Evolutionary conservation across 805 yeast genomes (phyloP).

Genomic region (Candida pseudofarinosa): DNA sequence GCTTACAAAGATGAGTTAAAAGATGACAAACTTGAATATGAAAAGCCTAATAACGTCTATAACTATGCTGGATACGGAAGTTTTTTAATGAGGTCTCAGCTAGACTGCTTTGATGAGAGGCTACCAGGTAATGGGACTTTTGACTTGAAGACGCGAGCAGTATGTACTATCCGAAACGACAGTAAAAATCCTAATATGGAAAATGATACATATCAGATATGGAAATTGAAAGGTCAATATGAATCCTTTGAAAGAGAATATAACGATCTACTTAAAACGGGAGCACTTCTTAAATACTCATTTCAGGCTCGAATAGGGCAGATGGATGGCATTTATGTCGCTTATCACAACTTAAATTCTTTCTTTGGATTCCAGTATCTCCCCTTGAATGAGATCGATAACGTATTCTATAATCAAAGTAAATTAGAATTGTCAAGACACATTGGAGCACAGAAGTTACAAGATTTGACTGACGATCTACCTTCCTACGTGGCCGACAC

Average conservation of each 20-base stretch:
- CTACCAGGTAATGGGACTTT: constrained; percentile 90
- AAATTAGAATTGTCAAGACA: constrained; percentile 10
- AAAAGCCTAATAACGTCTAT: constrained; percentile 37
- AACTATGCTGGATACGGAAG: constrained; percentile 69
- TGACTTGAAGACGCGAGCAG: constrained; percentile 91
- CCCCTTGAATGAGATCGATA: constrained; percentile 69
- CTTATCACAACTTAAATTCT: constrained; percentile 77
- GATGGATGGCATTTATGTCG: constrained; percentile 94
- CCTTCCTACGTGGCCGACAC: constrained; percentile 55
- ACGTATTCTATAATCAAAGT: constrained; percentile 22
- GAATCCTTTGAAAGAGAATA: constrained; percentile 85
- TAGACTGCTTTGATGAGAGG: constrained; percentile 73
- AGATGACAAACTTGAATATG: constrained; percentile 6
- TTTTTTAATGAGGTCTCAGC: constrained; percentile 82
- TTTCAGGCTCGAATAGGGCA: constrained; percentile 92
- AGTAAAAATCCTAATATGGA: constrained; percentile 51
- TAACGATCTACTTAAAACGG: constrained; percentile 66
- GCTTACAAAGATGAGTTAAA: constrained; percentile 8
- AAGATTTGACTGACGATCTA: constrained; percentile 28
- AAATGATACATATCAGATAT: constrained; percentile 64
- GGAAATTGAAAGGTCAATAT: constrained; percentile 54
- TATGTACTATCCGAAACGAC: constrained; percentile 79
- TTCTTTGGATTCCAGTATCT: constrained; percentile 90
- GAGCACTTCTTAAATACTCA: constrained; percentile 75
- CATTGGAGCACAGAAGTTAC: constrained; percentile 13